These are phyloP conservation scores for Fusarium irregulare DNA, from an alignment of 2,329 filamentous ascomycete species.

Conservation along the genomic window DNA sequence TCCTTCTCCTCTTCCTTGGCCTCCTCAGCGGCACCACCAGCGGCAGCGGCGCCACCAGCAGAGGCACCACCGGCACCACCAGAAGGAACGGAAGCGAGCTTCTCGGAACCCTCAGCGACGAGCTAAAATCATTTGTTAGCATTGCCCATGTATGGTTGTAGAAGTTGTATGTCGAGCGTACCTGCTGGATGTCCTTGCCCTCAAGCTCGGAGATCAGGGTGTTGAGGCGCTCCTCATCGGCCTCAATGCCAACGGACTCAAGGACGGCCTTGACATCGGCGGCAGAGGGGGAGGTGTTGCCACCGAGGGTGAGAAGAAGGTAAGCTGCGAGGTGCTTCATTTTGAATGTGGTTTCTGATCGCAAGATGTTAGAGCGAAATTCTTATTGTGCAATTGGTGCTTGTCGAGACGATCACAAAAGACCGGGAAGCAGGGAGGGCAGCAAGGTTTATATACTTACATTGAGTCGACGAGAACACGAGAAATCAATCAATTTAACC, in stretches of 20 bases:
- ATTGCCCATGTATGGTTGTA: neutral
- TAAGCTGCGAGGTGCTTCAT: slow-evolving; percentile 99
- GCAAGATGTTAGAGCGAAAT: slow-evolving; percentile 31
- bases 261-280: slow-evolving; percentile 89
- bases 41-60: slow-evolving; percentile 74
- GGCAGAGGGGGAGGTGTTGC: slow-evolving; percentile 89
- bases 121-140: slow-evolving; percentile 67
- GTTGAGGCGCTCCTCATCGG: slow-evolving; percentile 85
- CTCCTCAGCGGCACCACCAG: slow-evolving; percentile 74
- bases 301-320: slow-evolving; percentile 94
- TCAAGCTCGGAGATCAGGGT: slow-evolving; percentile 90
- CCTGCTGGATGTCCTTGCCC: slow-evolving; percentile 93
- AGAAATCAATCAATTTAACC: slow-evolving; percentile 99
- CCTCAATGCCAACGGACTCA: slow-evolving; percentile 93
- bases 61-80: slow-evolving; percentile 83
- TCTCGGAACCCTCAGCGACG: slow-evolving; percentile 87
- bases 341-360: slow-evolving; percentile 66
- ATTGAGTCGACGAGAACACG: slow-evolving; percentile 71
- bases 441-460: slow-evolving; percentile 50
- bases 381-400: slow-evolving; percentile 22
- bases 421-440: neutral
- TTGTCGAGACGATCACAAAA: slow-evolving; percentile 11
- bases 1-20: slow-evolving; percentile 87
- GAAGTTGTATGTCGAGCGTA: slow-evolving; percentile 59
- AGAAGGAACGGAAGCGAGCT: slow-evolving; percentile 97